Base-by-base conservation (phyloP, 1,284 basidiomycete species). In the Athelia sp. region DNA sequence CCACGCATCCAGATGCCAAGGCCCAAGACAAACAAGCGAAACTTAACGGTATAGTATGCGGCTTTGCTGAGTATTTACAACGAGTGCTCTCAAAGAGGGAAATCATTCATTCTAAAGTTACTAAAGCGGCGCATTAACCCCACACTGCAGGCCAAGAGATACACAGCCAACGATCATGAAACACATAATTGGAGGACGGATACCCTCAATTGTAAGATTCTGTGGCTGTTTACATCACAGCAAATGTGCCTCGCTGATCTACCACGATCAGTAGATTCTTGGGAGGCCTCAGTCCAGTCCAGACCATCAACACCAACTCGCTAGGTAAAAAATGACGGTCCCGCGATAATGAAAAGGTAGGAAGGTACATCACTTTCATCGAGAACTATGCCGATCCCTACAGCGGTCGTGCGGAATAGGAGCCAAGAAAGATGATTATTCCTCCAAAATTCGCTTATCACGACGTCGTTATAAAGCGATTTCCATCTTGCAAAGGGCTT, bases 241-340 rank as follows among this genome's bases (percentile, higher is more conserved):
- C 19, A 46, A 34, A 21, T 51, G 38, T 23, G 29, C 22, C 47
- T 14, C 17, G n/a, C 46, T 44, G n/a, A 13, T 34, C 4, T 40
- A n/a, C 21, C 38, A 45, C n/a, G 10, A 14, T 2, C 34, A 18
- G 22, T 61, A 86, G 86, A 9, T 93, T 93, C 62, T 68, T 77
- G 56, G 83, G 81, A 3, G 90, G 90, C 14, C 87, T 85, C 4
- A 82, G 93, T 52, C 74, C 83, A 50, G 83, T 78, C 21, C 90
- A 93, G 71, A 84, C n/a, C 87, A 62, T 73, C 83, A 45, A 90
- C 78, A 0, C 90, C 87, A 1, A 78, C 69, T 40, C 72, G 82
- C 54, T 94, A 90, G 90, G 90, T 94, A 21, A 84, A 87, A 65
- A 91, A 94, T 62, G 69, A 90, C 24, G 87, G 88, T 0, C 90